Evolutionary conservation across 495 filamentous ascomycete species (phyloP).

Genomic region (Hapsidospora chrysogenum): DNA sequence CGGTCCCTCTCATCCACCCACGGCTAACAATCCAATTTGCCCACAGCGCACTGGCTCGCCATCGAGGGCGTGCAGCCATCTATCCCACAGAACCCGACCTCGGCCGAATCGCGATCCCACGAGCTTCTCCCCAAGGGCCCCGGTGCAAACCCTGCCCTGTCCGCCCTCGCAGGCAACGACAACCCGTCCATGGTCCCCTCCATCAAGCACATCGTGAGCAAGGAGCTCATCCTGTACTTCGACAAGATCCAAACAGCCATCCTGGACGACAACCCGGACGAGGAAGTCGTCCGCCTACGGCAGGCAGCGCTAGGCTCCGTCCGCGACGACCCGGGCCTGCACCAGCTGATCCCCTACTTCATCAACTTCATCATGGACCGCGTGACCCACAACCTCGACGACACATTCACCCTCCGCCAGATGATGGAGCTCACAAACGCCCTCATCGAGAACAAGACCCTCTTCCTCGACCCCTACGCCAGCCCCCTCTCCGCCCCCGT

Average conservation of each 20-base stretch:
- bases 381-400: constrained; percentile 76
- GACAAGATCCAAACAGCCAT: constrained; percentile 79
- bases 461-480: constrained; percentile 83
- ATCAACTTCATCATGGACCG: constrained; percentile 87
- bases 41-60: constrained; percentile 79
- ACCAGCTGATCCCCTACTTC: constrained; percentile 92
- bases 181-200: constrained; percentile 70
- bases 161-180: constrained; percentile 67
- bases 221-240: constrained; percentile 94
- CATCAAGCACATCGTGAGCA: constrained; percentile 88
- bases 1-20: background rate
- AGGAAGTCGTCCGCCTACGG: constrained; percentile 48
- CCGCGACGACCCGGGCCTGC: constrained; percentile 72
- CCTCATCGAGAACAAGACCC: constrained; percentile 61
- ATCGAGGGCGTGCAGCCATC: constrained; percentile 92
- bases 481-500: constrained; percentile 75
- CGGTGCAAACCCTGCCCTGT: constrained; percentile 63
- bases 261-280: constrained; percentile 67
- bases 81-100: constrained; percentile 87
- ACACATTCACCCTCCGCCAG: constrained; percentile 71
- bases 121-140: constrained; percentile 81
- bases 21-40: background rate
- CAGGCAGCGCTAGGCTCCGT: constrained; percentile 68
- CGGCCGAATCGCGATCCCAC: constrained; percentile 57
- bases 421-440: constrained; percentile 80